phyloP scores from a whole-genome alignment of 2,329 filamentous ascomycete genomes.

The Penicillium sp. region DNA sequence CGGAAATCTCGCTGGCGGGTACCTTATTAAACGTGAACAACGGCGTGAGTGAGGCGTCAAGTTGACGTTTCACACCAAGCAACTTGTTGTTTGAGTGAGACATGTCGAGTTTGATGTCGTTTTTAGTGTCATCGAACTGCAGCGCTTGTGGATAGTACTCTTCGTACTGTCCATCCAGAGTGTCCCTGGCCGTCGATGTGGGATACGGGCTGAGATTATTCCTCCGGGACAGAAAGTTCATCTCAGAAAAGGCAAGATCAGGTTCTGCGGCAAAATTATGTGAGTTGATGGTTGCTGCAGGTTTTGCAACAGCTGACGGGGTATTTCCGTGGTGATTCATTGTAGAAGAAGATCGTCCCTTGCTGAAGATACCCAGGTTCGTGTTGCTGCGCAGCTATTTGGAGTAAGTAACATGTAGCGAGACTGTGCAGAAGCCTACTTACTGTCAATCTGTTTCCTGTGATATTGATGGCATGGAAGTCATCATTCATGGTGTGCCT shows the following conservation, averaged over 20 bases:
- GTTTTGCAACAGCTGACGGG: neutral
- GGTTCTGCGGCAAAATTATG: slow-evolving; percentile 5
- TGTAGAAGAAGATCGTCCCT: slow-evolving; percentile 35
- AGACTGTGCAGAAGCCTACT: slow-evolving; percentile 10
- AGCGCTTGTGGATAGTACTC: neutral
- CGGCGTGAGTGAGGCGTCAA: neutral
- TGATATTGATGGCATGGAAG: slow-evolving; percentile 56
- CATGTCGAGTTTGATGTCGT: neutral
- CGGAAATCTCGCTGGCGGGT: neutral
- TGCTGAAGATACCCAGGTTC: slow-evolving; percentile 36
- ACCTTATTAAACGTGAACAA: neutral
- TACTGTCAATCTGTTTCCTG: slow-evolving; percentile 55
- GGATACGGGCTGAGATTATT: neutral
- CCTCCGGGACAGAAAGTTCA: slow-evolving; percentile 18
- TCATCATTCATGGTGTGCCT: slow-evolving; percentile 51
- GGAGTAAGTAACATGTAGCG: neutral
- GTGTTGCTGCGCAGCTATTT: slow-evolving; percentile 24
- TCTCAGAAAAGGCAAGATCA: slow-evolving; percentile 25
- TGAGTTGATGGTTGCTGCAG: neutral
- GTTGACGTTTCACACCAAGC: neutral
- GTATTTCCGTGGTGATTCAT: slow-evolving; percentile 23
- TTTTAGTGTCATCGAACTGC: neutral
- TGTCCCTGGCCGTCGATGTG: neutral
- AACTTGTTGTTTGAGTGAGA: neutral
- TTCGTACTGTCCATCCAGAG: neutral